phyloP scores from a whole-genome alignment of 2,329 filamentous ascomycete species.

The Ophiostoma sp. region DNA sequence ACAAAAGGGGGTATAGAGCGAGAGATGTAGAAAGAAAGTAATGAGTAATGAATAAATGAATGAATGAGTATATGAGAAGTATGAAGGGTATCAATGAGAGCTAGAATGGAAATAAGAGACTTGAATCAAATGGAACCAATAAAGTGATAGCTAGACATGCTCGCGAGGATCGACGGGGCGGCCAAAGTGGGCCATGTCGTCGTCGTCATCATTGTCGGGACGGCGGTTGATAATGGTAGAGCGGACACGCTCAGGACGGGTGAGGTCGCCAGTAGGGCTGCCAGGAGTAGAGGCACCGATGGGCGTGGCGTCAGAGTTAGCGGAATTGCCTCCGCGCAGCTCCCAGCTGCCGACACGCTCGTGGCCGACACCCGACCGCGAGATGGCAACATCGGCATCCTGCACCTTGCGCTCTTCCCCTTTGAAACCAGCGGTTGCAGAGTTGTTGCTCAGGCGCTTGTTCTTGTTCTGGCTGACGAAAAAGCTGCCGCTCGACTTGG shows the following conservation, averaged over 20 bases:
- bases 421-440: slow-evolving; percentile 38
- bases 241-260: slow-evolving; percentile 27
- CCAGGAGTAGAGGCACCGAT: slow-evolving; percentile 1
- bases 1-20: background rate
- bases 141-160: slow-evolving; percentile 29
- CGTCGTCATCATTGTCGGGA: slow-evolving; percentile 30
- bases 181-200: slow-evolving; percentile 36
- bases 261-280: background rate
- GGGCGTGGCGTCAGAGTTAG: background rate
- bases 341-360: slow-evolving; percentile 49
- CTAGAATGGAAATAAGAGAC: background rate
- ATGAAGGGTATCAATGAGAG: background rate
- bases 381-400: slow-evolving; percentile 41
- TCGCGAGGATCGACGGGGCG: slow-evolving; percentile 39
- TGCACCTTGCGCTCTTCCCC: slow-evolving; percentile 41
- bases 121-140: background rate
- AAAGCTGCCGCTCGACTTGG: background rate
- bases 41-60: background rate
- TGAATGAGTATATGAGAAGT: background rate
- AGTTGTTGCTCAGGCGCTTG: slow-evolving; percentile 4
- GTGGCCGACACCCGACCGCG: slow-evolving; percentile 38
- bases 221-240: slow-evolving; percentile 20
- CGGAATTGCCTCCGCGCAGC: slow-evolving; percentile 30
- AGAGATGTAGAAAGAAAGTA: background rate
- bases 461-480: background rate